phyloP scores from a whole-genome alignment of 1,284 basidiomycete genomes.

The Leccinum solheimii region DNA sequence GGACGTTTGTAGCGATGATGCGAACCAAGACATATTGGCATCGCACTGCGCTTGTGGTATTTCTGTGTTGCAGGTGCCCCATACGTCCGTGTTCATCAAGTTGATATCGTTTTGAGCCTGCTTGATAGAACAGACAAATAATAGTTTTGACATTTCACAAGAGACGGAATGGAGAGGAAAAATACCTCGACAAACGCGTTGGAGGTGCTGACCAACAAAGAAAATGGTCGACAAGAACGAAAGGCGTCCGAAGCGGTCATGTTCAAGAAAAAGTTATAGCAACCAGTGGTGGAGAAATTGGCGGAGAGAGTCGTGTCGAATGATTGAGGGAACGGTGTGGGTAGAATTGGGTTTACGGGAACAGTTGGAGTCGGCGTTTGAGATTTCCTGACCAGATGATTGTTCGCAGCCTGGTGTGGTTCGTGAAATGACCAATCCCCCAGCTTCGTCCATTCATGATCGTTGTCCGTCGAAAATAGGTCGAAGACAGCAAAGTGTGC shows the following conservation, averaged over 20 bases:
- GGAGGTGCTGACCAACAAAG: conserved; percentile 64
- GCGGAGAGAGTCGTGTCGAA: conserved; percentile 63
- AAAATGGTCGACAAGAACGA: conserved; percentile 72
- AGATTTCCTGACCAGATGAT: conserved; percentile 4
- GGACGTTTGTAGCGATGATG: conserved; percentile 42
- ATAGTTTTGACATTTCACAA: conserved; percentile 6
- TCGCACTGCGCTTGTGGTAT: conserved; percentile 49
- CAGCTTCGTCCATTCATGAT: conserved; percentile 25
- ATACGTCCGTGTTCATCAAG: conserved; percentile 65
- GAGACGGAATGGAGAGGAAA: conserved; percentile 19
- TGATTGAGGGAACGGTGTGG: conserved; percentile 74
- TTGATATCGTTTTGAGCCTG: conserved; percentile 67
- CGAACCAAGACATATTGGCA: conserved; percentile 64
- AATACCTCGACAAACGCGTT: conserved; percentile 55
- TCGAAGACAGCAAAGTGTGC: conserved; percentile 50
- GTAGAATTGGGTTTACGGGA: conserved; percentile 47
- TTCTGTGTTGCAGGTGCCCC: conserved; percentile 76
- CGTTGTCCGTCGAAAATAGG: conserved; percentile 36
- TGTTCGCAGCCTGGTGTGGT: conserved; percentile 32
- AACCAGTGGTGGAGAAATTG: conserved; percentile 63
- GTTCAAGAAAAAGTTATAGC: conserved; percentile 68
- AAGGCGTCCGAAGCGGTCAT: conserved; percentile 67
- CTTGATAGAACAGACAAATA: conserved; percentile 16
- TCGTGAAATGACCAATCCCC: conserved; percentile 44
- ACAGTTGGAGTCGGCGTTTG: conserved; percentile 40